Evolutionary conservation across 2,329 filamentous ascomycete species (phyloP).

Genomic region (Trichoderma harzianum): DNA sequence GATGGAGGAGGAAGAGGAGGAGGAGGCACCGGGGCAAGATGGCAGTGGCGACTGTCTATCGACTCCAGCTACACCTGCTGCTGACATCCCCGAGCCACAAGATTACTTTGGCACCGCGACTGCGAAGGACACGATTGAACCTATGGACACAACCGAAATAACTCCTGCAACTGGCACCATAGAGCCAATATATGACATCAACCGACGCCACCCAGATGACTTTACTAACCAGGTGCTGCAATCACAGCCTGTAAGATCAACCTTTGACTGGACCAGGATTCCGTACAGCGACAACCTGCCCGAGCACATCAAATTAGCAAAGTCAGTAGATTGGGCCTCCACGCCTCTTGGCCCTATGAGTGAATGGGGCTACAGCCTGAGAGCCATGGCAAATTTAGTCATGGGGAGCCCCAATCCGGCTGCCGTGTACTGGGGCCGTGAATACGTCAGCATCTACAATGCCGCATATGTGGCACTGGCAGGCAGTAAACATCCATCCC

Average conservation of each 20-base stretch:
- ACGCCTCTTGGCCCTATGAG: constrained; percentile 75
- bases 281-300: constrained; percentile 61
- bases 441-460: constrained; percentile 68
- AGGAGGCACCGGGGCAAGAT: constrained; percentile 35
- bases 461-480: constrained; percentile 69
- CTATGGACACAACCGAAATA: constrained; percentile 24
- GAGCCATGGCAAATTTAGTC: constrained; percentile 76
- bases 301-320: constrained; percentile 68
- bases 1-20: constrained; percentile 30
- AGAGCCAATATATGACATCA: constrained; percentile 20
- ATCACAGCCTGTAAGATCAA: constrained; percentile 41
- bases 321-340: constrained; percentile 67
- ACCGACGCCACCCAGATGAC: constrained; percentile 38
- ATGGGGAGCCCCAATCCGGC: constrained; percentile 75
- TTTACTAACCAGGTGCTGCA: constrained; percentile 37
- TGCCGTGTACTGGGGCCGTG: constrained; percentile 75
- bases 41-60: constrained; percentile 36
- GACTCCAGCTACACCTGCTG: constrained; percentile 34
- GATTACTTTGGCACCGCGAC: constrained; percentile 44
- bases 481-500: constrained; percentile 69
- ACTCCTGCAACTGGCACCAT: neutral
- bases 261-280: constrained; percentile 80
- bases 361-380: constrained; percentile 66
- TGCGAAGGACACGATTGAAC: constrained; percentile 21
- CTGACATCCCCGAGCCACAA: constrained; percentile 30